Evolutionary conservation across 805 yeast species (phyloP).

Genomic region (Kluyveromyces aestuarii): DNA sequence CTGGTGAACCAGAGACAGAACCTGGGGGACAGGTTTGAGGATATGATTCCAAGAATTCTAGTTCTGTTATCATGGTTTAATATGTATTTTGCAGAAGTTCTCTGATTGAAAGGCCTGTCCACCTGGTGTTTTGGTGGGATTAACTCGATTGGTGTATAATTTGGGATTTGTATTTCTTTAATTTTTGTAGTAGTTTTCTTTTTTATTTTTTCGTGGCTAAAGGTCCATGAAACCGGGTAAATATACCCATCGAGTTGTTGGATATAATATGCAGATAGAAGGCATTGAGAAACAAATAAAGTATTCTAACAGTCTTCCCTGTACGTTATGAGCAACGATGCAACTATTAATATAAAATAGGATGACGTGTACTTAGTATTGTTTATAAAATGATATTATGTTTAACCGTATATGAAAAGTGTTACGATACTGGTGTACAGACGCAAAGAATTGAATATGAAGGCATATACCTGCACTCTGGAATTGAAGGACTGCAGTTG

Average conservation of each 20-base stretch:
- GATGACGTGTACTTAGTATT: too few relatives aligned
- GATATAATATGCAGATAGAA: neutral
- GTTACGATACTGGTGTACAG: neutral
- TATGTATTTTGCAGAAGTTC: slow-evolving; percentile 4
- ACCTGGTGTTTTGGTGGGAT: neutral
- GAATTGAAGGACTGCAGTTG: too few relatives aligned
- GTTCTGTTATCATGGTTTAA: slow-evolving; percentile 9
- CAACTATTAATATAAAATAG: too few relatives aligned
- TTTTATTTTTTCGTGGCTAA: neutral
- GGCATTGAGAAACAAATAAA: too few relatives aligned
- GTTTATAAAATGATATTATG: too few relatives aligned
- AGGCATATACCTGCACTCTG: too few relatives aligned
- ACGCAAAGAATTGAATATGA: too few relatives aligned
- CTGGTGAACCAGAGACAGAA: slow-evolving; percentile 69
- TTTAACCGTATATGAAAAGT: neutral
- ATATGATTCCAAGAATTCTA: slow-evolving; percentile 40
- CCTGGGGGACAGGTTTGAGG: slow-evolving; percentile 63
- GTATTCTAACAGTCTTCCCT: too few relatives aligned
- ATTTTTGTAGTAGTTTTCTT: neutral
- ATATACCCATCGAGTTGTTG: neutral
- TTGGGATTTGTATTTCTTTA: neutral
- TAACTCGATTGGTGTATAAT: neutral
- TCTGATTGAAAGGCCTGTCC: neutral
- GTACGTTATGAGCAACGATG: too few relatives aligned
- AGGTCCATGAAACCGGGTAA: neutral